Base-by-base conservation (phyloP, 148 eudicot genomes). In the Diospyros lotus region DNA sequence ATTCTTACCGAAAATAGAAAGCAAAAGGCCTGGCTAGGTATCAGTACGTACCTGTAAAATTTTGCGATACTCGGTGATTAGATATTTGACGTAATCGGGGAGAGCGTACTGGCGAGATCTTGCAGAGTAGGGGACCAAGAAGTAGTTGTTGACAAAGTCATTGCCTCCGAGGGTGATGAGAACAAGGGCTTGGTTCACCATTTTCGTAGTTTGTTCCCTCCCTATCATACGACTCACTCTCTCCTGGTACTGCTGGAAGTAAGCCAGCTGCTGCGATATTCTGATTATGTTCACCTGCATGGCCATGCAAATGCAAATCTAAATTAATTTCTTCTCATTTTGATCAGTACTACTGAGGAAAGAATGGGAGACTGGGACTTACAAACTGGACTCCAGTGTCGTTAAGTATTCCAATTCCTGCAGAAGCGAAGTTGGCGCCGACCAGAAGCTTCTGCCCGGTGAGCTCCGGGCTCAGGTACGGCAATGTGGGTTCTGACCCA, bases 381-480 rank as follows among this genome's bases (percentile, higher is more conserved):
- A 76, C 74, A 52, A 76, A 76, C 48, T 76, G 74, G 8, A 70
- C 6, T 51, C 79, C 74, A 15, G 79, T 76, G 79, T 76, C 79
- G 14, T 76, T 76, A 28, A 76, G 79, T 40, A 76, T 76, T 69
- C 79, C 79, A 5, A 76, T 54, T 62, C 79, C 79, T 2, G 74
- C 79, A 41, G 79, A 76, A 9, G 74, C 79, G 53, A 76, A 76
- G 66, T 76, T 76, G 66, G 79, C 79, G 50, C 79, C 79, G 4
- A 76, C 79, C 4, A 76, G 79, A 12, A 76, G 68, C 46, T 43
- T 69, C 39, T 76, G 61, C 41, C 79, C 79, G 2, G 5, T 62
- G 44, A 76, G 68, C 62, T 76, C 28, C 54, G 79, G 74, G 40
- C 68, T 69, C 46, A 76, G 62, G 11, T 76, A 76, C 8, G 74